These are phyloP conservation scores for Cercophora scortea DNA, from an alignment of 495 filamentous ascomycete species.

Conservation along the genomic window DNA sequence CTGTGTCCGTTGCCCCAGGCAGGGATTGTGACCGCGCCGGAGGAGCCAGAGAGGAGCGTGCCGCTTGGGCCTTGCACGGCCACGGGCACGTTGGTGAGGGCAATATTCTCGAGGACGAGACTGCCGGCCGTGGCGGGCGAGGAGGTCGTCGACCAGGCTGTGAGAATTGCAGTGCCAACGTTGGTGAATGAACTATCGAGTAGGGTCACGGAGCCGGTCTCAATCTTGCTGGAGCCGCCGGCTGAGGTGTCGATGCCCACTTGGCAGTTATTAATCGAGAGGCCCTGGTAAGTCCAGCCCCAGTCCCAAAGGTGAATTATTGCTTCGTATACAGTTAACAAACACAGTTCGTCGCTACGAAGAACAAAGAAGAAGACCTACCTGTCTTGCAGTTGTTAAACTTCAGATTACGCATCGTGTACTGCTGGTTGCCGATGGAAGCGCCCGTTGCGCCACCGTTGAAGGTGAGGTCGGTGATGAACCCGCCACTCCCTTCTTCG, in stretches of 20 bases:
- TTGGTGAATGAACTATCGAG: constrained; percentile 71
- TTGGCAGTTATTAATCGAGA: constrained; percentile 55
- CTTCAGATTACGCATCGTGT: constrained; percentile 57
- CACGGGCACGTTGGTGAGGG: constrained; percentile 49
- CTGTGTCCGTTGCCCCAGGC: constrained; percentile 39
- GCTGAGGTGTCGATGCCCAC: constrained; percentile 57
- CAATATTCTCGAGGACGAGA: constrained; percentile 59
- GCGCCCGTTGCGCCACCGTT: constrained; percentile 62
- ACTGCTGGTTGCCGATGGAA: constrained; percentile 39
- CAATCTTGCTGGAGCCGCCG: constrained; percentile 32
- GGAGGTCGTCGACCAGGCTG: constrained; percentile 47
- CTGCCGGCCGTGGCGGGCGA: constrained; percentile 43
- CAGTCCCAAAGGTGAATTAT: constrained; percentile 49
- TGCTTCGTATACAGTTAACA: constrained; percentile 30
- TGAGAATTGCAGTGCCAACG: constrained; percentile 60
- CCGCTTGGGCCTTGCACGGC: constrained; percentile 49
- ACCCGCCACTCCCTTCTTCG: constrained; percentile 62
- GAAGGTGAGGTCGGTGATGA: constrained; percentile 57
- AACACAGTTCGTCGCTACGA: constrained; percentile 1
- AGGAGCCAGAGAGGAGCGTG: constrained; percentile 50
- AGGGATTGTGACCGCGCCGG: constrained; percentile 44
- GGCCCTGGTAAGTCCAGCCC: constrained; percentile 50
- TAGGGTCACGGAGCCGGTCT: constrained; percentile 49
- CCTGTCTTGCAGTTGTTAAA: constrained; percentile 53
- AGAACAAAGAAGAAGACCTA: constrained; percentile 40